Evolutionary conservation across 352 stramenopile genomes (phyloP), one percentile per base, ranked within the genome.

Genomic region (Peronospora destructor): DNA sequence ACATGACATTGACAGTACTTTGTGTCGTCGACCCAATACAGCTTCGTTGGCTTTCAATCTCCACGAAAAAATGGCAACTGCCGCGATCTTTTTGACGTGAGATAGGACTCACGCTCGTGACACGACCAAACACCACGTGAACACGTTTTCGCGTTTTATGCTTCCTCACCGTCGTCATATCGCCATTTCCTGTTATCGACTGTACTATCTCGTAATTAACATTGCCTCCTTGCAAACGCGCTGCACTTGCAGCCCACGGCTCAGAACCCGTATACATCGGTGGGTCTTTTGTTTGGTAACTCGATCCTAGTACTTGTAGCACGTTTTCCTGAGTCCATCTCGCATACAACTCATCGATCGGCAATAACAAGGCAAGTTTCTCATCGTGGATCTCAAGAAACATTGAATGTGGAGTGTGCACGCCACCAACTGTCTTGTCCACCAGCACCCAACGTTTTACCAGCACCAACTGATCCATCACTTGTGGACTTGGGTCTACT

Each of bases 381-480:
- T 72, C 28, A 7, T 52, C 45, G 14, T 72, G 61, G 0, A 83
- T 52, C 45, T 86, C 79, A 10, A 90, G 51, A 43, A 72, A 72
- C 14, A 56, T 44, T 8, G 40, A 44, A 0, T 19, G n/a, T 10
- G 46, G 25, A 16, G 45, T 53, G 30, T 43, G 45, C 4, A 53
- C 37, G 13, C 45, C 43, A 25, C 36, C 30, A 8, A 56, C 37
- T 13, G 49, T 21, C 30, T 65, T 64, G 29, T 69, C 47, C 14
- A 89, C 62, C 12, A 77, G 49, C n/a, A 67, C 70, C 76, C 79
- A 87, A 6, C 25, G 35, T 43, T 85, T 82, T 1, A 89, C 47
- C 7, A 85, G 62, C 8, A 89, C 63, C n/a, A 84, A 50, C 14
- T 71, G 62, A 49, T 74, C 59, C 4, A 86, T 53, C 6, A 66